Percentiles rank a stretch among this genome's conserved stretches.
Evolutionary conservation across 176 grass and related monocot genomes (phyloP).

Genomic region (Elaeis guineensis): DNA sequence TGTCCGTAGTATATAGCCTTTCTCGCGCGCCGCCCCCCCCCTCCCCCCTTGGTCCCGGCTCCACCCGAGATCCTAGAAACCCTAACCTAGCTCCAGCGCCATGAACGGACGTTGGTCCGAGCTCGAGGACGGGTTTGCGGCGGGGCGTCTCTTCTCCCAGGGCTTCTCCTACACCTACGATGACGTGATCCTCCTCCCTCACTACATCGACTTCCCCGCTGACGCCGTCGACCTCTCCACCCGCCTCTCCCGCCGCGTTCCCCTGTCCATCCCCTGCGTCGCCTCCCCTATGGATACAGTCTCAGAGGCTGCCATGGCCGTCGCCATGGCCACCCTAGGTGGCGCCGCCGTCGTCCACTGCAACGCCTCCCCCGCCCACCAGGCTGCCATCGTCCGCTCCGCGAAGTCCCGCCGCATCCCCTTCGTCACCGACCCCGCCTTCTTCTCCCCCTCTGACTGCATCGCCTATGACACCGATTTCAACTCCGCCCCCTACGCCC

Average conservation of each 20-base stretch:
- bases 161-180: slow-evolving; percentile 83
- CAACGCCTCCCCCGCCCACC: slow-evolving; percentile 42
- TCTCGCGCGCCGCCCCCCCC: too few relatives aligned
- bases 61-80: slow-evolving; percentile 1
- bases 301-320: slow-evolving; percentile 74
- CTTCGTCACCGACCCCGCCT: slow-evolving; percentile 44
- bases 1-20: too few relatives aligned
- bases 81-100: slow-evolving; percentile 1
- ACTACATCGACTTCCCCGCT: slow-evolving; percentile 67
- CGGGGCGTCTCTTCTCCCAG: slow-evolving; percentile 57
- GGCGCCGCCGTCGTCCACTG: slow-evolving; percentile 60
- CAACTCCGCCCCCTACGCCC: slow-evolving; percentile 42
- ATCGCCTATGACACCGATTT: slow-evolving; percentile 26
- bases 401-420: slow-evolving; percentile 77
- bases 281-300: slow-evolving; percentile 98
- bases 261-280: slow-evolving; percentile 67
- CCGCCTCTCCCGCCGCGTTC: slow-evolving; percentile 61
- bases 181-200: slow-evolving; percentile 64
- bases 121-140: slow-evolving; percentile 38
- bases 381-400: slow-evolving; percentile 59
- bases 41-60: too few relatives aligned
- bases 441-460: slow-evolving; percentile 33
- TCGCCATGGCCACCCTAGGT: slow-evolving; percentile 77
- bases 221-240: slow-evolving; percentile 81
- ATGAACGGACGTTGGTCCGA: slow-evolving; percentile 13